These are phyloP conservation scores for Zasmidium cellare DNA, from an alignment of 2,329 filamentous ascomycete genomes.

Conservation along the genomic window DNA sequence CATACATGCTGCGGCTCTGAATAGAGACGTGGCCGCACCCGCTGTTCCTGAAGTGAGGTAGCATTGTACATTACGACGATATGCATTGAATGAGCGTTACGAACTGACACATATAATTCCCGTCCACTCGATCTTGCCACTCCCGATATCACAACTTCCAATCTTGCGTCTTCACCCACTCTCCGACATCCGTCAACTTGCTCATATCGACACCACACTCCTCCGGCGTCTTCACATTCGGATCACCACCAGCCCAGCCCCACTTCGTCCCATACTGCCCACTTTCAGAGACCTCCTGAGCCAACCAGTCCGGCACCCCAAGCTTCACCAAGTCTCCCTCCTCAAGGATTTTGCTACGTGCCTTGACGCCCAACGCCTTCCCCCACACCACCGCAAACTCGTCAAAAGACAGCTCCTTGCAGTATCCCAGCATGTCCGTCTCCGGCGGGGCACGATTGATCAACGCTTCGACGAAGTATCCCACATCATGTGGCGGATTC, in stretches of 20 bases:
- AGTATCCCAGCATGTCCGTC: constrained; percentile 29
- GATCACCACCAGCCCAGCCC: constrained; percentile 28
- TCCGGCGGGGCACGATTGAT: constrained; percentile 25
- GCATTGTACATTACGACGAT: not conserved
- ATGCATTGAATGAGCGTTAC: not conserved
- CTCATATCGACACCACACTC: constrained; percentile 19
- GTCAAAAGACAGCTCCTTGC: constrained; percentile 25
- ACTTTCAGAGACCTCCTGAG: constrained; percentile 19
- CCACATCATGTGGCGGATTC: constrained; percentile 16
- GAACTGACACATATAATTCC: not conserved
- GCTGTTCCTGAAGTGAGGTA: constrained; percentile 28
- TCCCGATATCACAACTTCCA: constrained; percentile 14
- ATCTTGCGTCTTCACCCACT: constrained; percentile 22
- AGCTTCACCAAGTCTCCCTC: not conserved
- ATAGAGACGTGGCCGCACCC: constrained; percentile 31
- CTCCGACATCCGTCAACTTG: constrained; percentile 19
- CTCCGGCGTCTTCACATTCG: constrained; percentile 18
- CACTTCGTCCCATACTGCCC: constrained; percentile 17
- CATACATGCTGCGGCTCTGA: constrained; percentile 32
- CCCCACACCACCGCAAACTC: constrained; percentile 31
- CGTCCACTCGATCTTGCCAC: too few relatives aligned
- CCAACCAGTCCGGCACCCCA: constrained; percentile 19
- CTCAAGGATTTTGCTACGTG: constrained; percentile 18
- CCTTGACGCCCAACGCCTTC: constrained; percentile 22
- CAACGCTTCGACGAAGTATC: constrained; percentile 29